Base-by-base conservation (phyloP, 352 stramenopile species). In the Phytophthora hybrid region DNA sequence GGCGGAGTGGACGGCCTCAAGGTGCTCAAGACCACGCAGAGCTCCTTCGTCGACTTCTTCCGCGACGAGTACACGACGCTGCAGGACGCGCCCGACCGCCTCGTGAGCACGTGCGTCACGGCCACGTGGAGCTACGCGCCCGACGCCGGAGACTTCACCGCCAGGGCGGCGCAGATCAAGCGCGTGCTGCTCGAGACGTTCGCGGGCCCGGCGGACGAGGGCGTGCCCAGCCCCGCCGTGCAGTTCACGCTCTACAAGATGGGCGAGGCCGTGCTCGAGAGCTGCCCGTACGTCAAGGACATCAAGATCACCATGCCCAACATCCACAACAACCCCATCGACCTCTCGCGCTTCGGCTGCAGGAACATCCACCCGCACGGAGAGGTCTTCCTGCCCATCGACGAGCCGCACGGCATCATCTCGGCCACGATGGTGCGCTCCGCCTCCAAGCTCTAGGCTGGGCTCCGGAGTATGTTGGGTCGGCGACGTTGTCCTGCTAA, bases 1-100 rank as follows among this genome's bases (percentile, higher is more conserved):
- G 83, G 84, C 21, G 87, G 87, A 32, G 73, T 94, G 11, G 76
- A 87, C 52, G 84, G 80, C 19, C 84, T 96, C 61, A 91, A 88
- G 55, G 85, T 97, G 61, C 88, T 97, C 65, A 97, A 97, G 83
- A 97, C 92, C 39, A 93, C 92, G 52, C 91, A 97, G 82, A 94
- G 85, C 75, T 82, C 85, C 62, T 97, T 97, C 67, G 85, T 93
- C 31, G 74, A 94, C 63, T 97, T 97, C 69, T 93, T 95, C 77
- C 85, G 83, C 52, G 88, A 96, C 73, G 81, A 84, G 8, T 93
- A 88, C 79, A 93, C 91, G 69, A 93, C 88, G 49, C 81, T 96
- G 31, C 83, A 78, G 11, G 89, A 96, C 59, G 83, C 85, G 65
- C 81, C 86, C 19, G 89, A 97, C 67, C 84, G 89, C 47, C 84